Conservation (phyloP, 1,139 yeast genomes). For the Fermentozyma sake region DNA sequence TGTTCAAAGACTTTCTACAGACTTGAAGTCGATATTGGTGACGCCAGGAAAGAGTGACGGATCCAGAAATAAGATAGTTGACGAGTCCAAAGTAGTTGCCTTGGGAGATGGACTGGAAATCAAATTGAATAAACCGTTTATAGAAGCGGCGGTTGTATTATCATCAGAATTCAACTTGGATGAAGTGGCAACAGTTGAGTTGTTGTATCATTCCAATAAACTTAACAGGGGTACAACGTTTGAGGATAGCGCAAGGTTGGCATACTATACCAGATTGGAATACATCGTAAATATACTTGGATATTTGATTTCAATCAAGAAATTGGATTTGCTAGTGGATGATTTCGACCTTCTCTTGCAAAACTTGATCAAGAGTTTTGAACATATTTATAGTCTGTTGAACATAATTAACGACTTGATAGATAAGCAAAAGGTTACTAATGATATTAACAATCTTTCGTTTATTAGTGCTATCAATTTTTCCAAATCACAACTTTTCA, state of each 20-base stretch:
- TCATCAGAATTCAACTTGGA: slow-evolving; percentile 39
- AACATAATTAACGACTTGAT: slow-evolving; percentile 56
- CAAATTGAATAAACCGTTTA: slow-evolving; percentile 55
- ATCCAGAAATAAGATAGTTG: slow-evolving; percentile 46
- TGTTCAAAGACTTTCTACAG: slow-evolving; percentile 34
- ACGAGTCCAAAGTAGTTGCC: slow-evolving; percentile 48
- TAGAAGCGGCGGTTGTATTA: slow-evolving; percentile 57
- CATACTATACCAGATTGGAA: slow-evolving; percentile 64
- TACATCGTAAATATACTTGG: slow-evolving; percentile 69
- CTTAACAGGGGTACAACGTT: slow-evolving; percentile 51
- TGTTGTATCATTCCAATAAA: slow-evolving; percentile 35
- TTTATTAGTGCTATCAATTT: slow-evolving; percentile 54
- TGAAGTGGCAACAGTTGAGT: slow-evolving; percentile 34
- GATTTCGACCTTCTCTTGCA: slow-evolving; percentile 24
- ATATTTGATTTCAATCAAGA: slow-evolving; percentile 41
- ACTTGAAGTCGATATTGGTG: slow-evolving; percentile 44
- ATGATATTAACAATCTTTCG: slow-evolving; percentile 34
- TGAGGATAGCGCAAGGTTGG: slow-evolving; percentile 66
- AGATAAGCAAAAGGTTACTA: slow-evolving; percentile 55
- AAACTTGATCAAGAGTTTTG: slow-evolving; percentile 50
- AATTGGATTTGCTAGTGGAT: slow-evolving; percentile 19
- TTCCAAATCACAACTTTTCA: slow-evolving; percentile 57
- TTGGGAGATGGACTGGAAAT: slow-evolving; percentile 57
- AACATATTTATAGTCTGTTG: slow-evolving; percentile 52
- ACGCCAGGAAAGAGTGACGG: slow-evolving; percentile 51